phyloP scores from a whole-genome alignment of 1,284 basidiomycete species.

The Bjerkandera adusta region DNA sequence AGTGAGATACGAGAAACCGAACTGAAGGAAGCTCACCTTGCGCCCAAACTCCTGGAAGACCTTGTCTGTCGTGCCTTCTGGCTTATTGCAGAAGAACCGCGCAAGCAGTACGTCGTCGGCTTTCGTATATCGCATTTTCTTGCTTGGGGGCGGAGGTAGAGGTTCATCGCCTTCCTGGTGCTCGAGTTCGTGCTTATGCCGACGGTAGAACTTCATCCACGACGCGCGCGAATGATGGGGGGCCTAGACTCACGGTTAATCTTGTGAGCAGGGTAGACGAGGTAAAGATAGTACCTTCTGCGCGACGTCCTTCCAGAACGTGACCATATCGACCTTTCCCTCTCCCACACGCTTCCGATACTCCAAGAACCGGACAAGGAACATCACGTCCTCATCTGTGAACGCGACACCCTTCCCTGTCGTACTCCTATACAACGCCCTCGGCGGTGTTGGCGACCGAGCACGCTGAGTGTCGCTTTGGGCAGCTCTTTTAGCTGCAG shows the following conservation, averaged over 20 bases:
- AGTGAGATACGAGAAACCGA: neutral
- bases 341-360: conserved; percentile 46
- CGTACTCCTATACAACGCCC: conserved; percentile 74
- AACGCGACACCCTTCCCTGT: conserved; percentile 86
- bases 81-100: conserved; percentile 63
- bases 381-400: conserved; percentile 74
- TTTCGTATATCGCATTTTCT: conserved; percentile 80
- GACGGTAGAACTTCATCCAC: conserved; percentile 87
- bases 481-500: conserved; percentile 42
- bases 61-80: conserved; percentile 76
- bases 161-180: conserved; percentile 61
- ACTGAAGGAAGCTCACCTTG: conserved; percentile 38
- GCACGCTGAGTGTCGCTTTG: conserved; percentile 42
- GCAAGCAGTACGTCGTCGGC: conserved; percentile 76
- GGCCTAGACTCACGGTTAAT: conserved; percentile 42
- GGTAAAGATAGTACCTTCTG: conserved; percentile 48
- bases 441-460: conserved; percentile 74
- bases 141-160: conserved; percentile 70
- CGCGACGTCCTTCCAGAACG: conserved; percentile 84
- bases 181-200: conserved; percentile 78
- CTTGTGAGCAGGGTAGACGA: neutral
- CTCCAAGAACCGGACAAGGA: conserved; percentile 70
- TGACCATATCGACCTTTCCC: conserved; percentile 73
- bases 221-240: conserved; percentile 85
- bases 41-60: conserved; percentile 76